Evolutionary conservation across 2,329 filamentous ascomycete species (phyloP), one percentile per base, ranked within the genome.

Genomic region (Neodidymelliopsis sp.): DNA sequence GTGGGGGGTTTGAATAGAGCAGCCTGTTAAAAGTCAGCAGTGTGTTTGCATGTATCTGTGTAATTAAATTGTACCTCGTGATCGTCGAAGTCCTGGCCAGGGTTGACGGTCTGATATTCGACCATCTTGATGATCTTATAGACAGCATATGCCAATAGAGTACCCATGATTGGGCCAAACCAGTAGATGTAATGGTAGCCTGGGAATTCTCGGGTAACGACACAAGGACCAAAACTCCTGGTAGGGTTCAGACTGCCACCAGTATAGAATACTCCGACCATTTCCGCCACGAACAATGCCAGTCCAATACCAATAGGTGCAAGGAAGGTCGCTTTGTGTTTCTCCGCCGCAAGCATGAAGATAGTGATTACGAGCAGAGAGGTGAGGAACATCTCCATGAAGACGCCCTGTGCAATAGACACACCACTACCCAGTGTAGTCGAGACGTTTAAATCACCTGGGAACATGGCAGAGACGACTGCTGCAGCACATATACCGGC

Each of bases 271-370:
- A 77, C 74, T 12, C 72, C 80, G 4, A 76, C 72, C 38, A 84
- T 54, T 48, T 84, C 78, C 0, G 76, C 75, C 31, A 90, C 80
- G 68, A 91, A 90, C 42, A 91, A 79, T 0, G 87, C 78, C 2
- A 90, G 71, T 1, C 89, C 89, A 58, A 91, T 89, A 10, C 85
- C 87, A 3, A 91, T 74, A 0, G 88, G 88, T 0, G 88, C 88
- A 1, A 90, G 73, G 64, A 81, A 89, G 0, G 88, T 91, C 2
- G 84, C 83, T 33, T 85, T 84, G 69, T 90, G 87, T 73, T 91
- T 90, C 67, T 90, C 86, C 4, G 84, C 83, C 0, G 86, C 87
- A 33, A 90, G 77, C 81, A 90, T 87, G 59, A 74, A 73, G 37
- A 75, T 73, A 2, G 71, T 74, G 41, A 75, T 74, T 45, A 74